Conservation (phyloP, 2,329 filamentous ascomycete genomes). For the Ophiostoma angusticollis region DNA sequence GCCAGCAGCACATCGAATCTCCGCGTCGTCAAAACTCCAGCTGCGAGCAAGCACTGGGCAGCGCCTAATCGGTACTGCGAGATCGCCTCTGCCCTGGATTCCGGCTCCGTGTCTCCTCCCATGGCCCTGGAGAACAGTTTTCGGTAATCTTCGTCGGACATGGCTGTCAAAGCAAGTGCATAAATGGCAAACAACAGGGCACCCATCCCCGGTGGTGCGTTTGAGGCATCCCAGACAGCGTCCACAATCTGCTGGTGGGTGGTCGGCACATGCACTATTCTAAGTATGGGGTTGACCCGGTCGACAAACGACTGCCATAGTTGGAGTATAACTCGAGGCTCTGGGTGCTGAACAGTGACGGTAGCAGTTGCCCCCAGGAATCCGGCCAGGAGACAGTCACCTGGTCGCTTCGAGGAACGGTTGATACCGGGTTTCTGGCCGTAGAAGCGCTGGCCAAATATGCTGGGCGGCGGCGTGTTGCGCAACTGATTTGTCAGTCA, state of each 20-base stretch:
- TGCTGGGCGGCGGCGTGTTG: slow-evolving; percentile 2
- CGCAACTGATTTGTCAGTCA: background rate
- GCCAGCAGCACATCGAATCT: slow-evolving; percentile 21
- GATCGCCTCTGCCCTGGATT: slow-evolving; percentile 9
- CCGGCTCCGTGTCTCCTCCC: rapidly evolving
- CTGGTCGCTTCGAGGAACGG: no score
- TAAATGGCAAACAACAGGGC: slow-evolving; percentile 21
- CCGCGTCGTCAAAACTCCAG: slow-evolving; percentile 18
- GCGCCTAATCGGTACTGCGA: slow-evolving; percentile 16
- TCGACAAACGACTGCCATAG: slow-evolving; percentile 24
- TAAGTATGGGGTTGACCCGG: slow-evolving; percentile 20
- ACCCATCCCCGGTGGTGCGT: slow-evolving; percentile 11
- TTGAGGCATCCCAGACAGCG: slow-evolving; percentile 17
- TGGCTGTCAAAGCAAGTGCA: slow-evolving; percentile 15
- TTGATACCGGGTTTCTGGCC: background rate
- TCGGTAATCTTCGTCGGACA: slow-evolving; percentile 11
- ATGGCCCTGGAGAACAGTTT: slow-evolving; percentile 11
- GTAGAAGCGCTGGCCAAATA: slow-evolving; percentile 2
- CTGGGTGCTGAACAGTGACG: slow-evolving; percentile 16
- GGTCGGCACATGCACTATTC: slow-evolving; percentile 22
- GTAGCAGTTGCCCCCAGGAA: background rate
- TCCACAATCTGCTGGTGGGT: slow-evolving; percentile 21
- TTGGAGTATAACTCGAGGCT: slow-evolving; percentile 19
- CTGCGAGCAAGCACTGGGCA: slow-evolving; percentile 16
- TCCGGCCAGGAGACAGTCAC: no score